These are phyloP conservation scores for Colletotrichum sp. DNA, from an alignment of 2,329 filamentous ascomycete species.

Conservation along the genomic window DNA sequence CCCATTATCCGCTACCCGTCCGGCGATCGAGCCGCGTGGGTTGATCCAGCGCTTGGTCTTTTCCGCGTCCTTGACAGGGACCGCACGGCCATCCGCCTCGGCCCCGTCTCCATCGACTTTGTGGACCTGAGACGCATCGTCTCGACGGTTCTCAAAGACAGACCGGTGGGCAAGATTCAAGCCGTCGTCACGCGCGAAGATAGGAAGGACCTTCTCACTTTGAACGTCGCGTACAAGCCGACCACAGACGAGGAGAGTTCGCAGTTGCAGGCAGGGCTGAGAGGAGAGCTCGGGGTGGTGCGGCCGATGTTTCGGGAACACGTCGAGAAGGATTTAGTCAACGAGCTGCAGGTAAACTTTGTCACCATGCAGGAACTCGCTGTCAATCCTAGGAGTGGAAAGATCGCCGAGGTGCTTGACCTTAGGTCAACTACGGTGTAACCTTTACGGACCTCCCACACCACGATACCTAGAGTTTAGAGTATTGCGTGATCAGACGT, in stretches of 20 bases:
- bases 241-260: neutral
- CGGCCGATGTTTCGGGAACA: constrained; percentile 15
- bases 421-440: constrained; percentile 11
- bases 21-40: constrained; percentile 12
- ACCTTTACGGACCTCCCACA: neutral
- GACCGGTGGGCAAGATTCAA: neutral
- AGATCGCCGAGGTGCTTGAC: constrained; percentile 7
- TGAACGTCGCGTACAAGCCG: neutral
- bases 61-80: constrained; percentile 17
- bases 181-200: constrained; percentile 2
- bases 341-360: neutral
- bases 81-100: constrained; percentile 14
- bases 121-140: constrained; percentile 12
- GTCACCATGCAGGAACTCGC: constrained; percentile 3
- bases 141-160: neutral
- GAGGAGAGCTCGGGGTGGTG: neutral
- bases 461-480: neutral
- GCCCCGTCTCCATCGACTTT: constrained; percentile 11
- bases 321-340: constrained; percentile 11
- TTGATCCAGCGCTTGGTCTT: constrained; percentile 2
- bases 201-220: constrained; percentile 5
- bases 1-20: constrained; percentile 15
- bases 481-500: neutral
- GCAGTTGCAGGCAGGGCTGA: neutral
- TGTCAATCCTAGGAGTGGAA: constrained; percentile 10